Evolutionary conservation across 768 basidiomycete genomes (phyloP).

Genomic region (Hortiboletus campestris): DNA sequence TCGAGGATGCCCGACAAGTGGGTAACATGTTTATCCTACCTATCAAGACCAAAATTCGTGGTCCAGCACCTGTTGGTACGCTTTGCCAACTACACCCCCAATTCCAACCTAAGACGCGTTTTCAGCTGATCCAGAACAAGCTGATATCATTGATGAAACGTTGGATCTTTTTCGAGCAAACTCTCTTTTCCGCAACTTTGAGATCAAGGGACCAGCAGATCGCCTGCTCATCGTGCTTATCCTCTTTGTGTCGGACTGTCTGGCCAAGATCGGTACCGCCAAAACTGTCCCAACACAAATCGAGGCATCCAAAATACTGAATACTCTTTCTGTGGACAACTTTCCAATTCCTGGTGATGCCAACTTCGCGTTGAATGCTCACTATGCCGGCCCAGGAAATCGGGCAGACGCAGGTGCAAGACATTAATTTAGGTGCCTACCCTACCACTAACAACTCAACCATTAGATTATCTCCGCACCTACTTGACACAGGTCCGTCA

Average conservation of each 20-base stretch:
- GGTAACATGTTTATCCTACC: slow-evolving; percentile 91
- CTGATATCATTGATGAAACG: slow-evolving; percentile 94
- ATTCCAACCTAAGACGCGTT: slow-evolving; percentile 11
- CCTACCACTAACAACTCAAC: slow-evolving; percentile 8
- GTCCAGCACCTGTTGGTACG: slow-evolving; percentile 82
- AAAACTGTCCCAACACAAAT: slow-evolving; percentile 70
- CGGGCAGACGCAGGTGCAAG: slow-evolving; percentile 77
- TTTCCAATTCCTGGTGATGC: slow-evolving; percentile 96
- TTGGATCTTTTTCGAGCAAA: slow-evolving; percentile 97
- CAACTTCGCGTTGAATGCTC: slow-evolving; percentile 87
- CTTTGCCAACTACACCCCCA: slow-evolving; percentile 7
- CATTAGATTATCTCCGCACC: slow-evolving; percentile 83
- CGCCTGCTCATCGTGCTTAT: slow-evolving; percentile 95
- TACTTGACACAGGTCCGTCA: slow-evolving; percentile 93
- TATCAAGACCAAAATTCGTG: slow-evolving; percentile 87
- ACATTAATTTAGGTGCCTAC: neutral
- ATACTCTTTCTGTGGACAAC: slow-evolving; percentile 89
- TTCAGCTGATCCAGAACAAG: slow-evolving; percentile 71
- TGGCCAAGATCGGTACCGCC: slow-evolving; percentile 79
- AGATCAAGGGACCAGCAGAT: slow-evolving; percentile 98
- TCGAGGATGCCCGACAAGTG: slow-evolving; percentile 73
- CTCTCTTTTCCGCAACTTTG: slow-evolving; percentile 98
- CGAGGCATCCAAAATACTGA: slow-evolving; percentile 84
- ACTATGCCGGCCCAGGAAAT: slow-evolving; percentile 79
- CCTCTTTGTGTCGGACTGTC: slow-evolving; percentile 96